Base-by-base conservation (phyloP, 2,329 filamentous ascomycete species). In the Fusarium sp. region DNA sequence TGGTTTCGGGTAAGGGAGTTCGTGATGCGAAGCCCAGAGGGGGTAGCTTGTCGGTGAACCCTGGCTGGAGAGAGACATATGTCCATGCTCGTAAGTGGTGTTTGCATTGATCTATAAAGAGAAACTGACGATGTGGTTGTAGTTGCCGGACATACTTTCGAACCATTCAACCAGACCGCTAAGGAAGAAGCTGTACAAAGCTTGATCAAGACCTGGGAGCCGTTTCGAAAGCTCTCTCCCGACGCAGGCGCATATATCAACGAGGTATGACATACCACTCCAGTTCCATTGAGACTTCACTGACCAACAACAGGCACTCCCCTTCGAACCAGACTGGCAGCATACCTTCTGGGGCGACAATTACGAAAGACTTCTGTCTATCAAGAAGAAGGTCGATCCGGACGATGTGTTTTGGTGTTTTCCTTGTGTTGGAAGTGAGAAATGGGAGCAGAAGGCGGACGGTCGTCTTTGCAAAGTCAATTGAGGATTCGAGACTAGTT, bases 21-120 rank as follows among this genome's bases (percentile, higher is more conserved):
- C 75, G 78, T 0, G 72, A 85, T 44, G 84, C 83, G 3, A 74
- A 76, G 32, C 82, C 84, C 0, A 74, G 81, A 20, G 84, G 84
- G 0, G 84, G 83, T 0, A 76, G 81, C 44, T 83, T 84, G 30
- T 78, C 85, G 1, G 80, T 86, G 4, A 82, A 83, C 40, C 85
- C 86, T 0, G 84, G 84, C 0, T 90, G 86, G 85, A 80, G 87
- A 18, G 82, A 70, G 15, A 79, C 83, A 0, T 80, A 81, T 20
- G 74, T 82, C 5, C 83, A 84, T 53, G 67, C 78, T 0, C 68
- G 84, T 84, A 74, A 75, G 82, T 79, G 0, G 48, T 8, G 16
- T 72, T 78, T 63, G 1, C 9, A 2, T 6, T 13, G 8, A 1
- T 5, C 0, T 15, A 13, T 6, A 8, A 78, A 78, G 20, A 3